Evolutionary conservation across 129 eudicot species (phyloP), one percentile per base, ranked within the genome.

Genomic region (Flaveria ramosissima): DNA sequence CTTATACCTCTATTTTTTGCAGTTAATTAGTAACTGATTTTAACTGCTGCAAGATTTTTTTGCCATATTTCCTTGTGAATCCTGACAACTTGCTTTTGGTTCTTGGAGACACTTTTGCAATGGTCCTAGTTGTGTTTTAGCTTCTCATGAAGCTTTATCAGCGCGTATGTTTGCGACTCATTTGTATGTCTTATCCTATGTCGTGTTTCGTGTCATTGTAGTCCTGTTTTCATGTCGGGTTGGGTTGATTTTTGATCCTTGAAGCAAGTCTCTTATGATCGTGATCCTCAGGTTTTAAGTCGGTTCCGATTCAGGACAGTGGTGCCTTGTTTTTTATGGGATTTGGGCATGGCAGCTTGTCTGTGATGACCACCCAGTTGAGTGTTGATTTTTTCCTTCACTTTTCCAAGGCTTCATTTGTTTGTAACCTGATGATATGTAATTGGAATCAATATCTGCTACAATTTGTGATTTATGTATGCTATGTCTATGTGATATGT

Each of bases 21-120:
- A 84, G 95, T 85, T 85, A 68, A 71, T 66, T 66, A 9, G 53
- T 12, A 70, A 42, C 13, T 53, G 15, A 78, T 81, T 63, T 60
- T 60, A 84, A 82, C 96, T 88, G 97, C 85, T 92, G 20, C 69
- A 72, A 84, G 86, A 74, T 80, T 83, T 91, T 81, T 87, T 65
- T 76, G 88, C 85, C 88, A 71, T 63, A 56, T 71, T 53, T 84
- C 78, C 83, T 81, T 70, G 83, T 71, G 83, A 84, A 78, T 81
- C 62, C 61, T 61, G 77, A 78, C 24, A 48, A 46, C 89, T 42
- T 75, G 57, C 77, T 78, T 77, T 62, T 69, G 94, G 85, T 53
- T 85, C 63, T 39, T 60, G 79, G 61, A 75, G 63, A 52, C 69
- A 36, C 56, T 67, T 26, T 78, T 64, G 64, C 72, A 69, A 69